Base-by-base conservation (phyloP, 2,329 filamentous ascomycete species). In the Microsporum canis region DNA sequence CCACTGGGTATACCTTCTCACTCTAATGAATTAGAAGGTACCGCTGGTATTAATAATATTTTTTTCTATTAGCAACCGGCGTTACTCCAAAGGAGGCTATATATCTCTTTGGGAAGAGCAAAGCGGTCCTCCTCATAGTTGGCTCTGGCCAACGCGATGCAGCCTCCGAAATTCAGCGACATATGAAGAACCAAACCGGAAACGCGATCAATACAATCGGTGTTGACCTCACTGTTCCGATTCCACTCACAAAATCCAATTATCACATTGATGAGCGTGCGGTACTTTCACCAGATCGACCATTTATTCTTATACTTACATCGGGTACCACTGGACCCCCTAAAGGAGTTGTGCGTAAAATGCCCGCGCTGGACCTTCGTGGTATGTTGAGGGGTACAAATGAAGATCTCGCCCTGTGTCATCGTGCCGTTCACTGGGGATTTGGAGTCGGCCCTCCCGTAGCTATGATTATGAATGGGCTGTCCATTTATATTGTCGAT, bases 241-340 rank as follows among this genome's bases (percentile, higher is more conserved):
- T 29, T n/a, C 36, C 36, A 10, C 17, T n/a, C 29, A 31, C 39
- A 33, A 36, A 27, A 29, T 10, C 8, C 36, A 39, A 43, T 14
- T 45, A 29, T 12, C 36, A 58, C 34, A 34, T 47, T 49, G 43
- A 59, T 10, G 23, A 38, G 58, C 23, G 14, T 38, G 6, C 23
- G 29, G 58, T 49, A 8, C 14, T 47, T 8, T 41, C 23, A 12
- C 17, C 6, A 14, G 17, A 10, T 2, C 34, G 56, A 7, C 34
- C 56, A 23, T 31, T 17, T 1, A 71, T 78, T 4, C 75, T 78
- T 2, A 77, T 78, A 29, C 78, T 77, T 68, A 78, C 75, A 3
- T 77, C 73, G 34, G 76, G 76, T 1, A 79, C 75, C 0, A 78
- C 75, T 1, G 76, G 75, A 0, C 72, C 72, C 0, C 77, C 77